phyloP scores from a whole-genome alignment of 2,329 filamentous ascomycete genomes.

The Pseudocercospora cruenta region DNA sequence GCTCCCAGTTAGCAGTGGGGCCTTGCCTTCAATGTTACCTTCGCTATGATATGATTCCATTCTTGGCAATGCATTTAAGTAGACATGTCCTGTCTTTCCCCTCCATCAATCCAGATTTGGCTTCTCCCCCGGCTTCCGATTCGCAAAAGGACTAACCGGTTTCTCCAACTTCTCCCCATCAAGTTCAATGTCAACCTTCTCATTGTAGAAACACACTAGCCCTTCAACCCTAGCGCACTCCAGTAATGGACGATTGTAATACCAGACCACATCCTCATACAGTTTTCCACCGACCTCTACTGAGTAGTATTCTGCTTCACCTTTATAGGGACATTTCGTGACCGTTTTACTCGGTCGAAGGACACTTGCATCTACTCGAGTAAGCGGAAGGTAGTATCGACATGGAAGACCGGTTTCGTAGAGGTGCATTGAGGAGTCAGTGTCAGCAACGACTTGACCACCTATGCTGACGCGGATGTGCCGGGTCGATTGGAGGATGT shows the following conservation, averaged over 20 bases:
- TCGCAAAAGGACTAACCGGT: conserved; percentile 37
- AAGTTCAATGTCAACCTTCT: conserved; percentile 68
- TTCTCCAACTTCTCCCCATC: conserved; percentile 40
- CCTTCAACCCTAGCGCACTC: conserved; percentile 63
- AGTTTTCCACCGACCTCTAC: conserved; percentile 50
- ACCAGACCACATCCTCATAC: conserved; percentile 63
- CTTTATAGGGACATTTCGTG: conserved; percentile 71
- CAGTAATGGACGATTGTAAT: conserved; percentile 60
- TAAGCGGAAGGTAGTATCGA: conserved; percentile 63
- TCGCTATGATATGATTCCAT: too few relatives aligned
- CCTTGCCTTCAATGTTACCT: too few relatives aligned
- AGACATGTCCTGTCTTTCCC: too few relatives aligned
- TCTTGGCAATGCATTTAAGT: too few relatives aligned
- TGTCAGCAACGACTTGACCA: conserved; percentile 54
- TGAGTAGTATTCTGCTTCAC: conserved; percentile 65
- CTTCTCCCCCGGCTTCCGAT: conserved; percentile 24
- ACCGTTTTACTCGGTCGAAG: conserved; percentile 56
- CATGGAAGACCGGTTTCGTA: conserved; percentile 63
- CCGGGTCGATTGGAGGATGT: conserved; percentile 61
- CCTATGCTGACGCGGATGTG: conserved; percentile 55
- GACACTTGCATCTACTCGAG: conserved; percentile 51
- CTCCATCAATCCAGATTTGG: background rate
- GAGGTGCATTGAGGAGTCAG: conserved; percentile 55
- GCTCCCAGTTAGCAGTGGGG: too few relatives aligned
- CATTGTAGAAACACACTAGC: conserved; percentile 65